These are phyloP conservation scores for Magnusiomyces magnusii DNA, from an alignment of 1,139 yeast genomes.

Conservation along the genomic window DNA sequence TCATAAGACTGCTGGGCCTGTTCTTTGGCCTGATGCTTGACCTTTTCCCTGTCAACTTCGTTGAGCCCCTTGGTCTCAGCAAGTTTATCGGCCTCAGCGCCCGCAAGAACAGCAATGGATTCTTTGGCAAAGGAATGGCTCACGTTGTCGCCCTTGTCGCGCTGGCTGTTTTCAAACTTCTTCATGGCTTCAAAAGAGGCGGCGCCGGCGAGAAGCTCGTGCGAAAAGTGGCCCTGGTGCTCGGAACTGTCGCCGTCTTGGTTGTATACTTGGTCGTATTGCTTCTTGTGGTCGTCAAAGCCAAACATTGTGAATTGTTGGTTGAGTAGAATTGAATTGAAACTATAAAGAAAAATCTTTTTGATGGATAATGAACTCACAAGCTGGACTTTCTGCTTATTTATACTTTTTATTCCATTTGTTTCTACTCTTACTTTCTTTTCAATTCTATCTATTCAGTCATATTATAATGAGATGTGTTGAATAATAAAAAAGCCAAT, in stretches of 20 bases:
- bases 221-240: conserved; percentile 29
- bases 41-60: conserved; percentile 37
- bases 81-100: conserved; percentile 33
- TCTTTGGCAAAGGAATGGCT: conserved; percentile 30
- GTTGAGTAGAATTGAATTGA: too few species aligned
- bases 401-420: too few species aligned
- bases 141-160: conserved; percentile 29
- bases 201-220: conserved; percentile 32
- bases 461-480: too few species aligned
- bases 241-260: conserved; percentile 14
- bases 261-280: conserved; percentile 18
- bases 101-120: conserved; percentile 30
- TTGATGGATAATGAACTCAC: too few species aligned
- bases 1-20: conserved; percentile 27
- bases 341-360: background rate
- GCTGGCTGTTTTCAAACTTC: conserved; percentile 28
- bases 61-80: conserved; percentile 32
- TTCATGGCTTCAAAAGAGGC: conserved; percentile 31
- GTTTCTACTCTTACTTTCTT: too few species aligned
- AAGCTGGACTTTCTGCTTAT: too few species aligned
- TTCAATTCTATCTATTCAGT: too few species aligned
- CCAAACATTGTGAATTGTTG: conserved; percentile 22
- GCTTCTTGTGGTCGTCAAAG: conserved; percentile 22
- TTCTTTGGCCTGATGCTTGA: conserved; percentile 25
- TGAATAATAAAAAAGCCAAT: too few species aligned